Percentiles rank a stretch among this genome's conserved stretches.
phyloP scores from a whole-genome alignment of 2,329 filamentous ascomycete species.

The Talaromyces sp. region DNA sequence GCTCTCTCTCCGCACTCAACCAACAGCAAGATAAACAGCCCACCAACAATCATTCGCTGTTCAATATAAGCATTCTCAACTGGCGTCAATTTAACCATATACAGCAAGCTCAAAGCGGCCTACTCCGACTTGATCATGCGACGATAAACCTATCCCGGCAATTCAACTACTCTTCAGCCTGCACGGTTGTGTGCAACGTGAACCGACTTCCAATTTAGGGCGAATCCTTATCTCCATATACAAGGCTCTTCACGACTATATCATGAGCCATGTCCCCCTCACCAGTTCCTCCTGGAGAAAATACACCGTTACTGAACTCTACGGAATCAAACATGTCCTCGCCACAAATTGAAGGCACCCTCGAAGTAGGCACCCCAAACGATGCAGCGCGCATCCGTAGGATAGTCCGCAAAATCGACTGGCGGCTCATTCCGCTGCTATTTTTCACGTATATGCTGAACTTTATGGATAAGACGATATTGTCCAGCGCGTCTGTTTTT shows the following conservation, averaged over 20 bases:
- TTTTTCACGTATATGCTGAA: constrained; percentile 61
- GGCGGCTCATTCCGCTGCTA: constrained; percentile 54
- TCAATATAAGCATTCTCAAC: neutral
- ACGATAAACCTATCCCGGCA: neutral
- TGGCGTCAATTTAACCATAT: neutral
- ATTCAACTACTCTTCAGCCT: neutral
- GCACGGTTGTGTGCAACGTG: neutral
- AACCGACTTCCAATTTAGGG: neutral
- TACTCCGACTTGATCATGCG: neutral
- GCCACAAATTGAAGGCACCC: neutral
- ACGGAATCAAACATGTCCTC: neutral
- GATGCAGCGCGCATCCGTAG: constrained; percentile 9
- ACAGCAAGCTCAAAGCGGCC: neutral
- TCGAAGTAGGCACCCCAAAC: constrained; percentile 1
- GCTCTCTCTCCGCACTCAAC: neutral
- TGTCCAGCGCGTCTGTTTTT: constrained; percentile 39
- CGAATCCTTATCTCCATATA: constrained; percentile 19
- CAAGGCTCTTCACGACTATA: neutral
- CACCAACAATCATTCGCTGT: neutral
- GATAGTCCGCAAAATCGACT: constrained; percentile 58
- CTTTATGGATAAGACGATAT: constrained; percentile 61
- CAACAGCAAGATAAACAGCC: neutral
- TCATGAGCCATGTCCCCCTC: neutral
- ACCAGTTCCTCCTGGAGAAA: neutral
- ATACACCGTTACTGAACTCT: neutral